phyloP scores from a whole-genome alignment of 2,329 filamentous ascomycete genomes.

The Aspergillus felis region DNA sequence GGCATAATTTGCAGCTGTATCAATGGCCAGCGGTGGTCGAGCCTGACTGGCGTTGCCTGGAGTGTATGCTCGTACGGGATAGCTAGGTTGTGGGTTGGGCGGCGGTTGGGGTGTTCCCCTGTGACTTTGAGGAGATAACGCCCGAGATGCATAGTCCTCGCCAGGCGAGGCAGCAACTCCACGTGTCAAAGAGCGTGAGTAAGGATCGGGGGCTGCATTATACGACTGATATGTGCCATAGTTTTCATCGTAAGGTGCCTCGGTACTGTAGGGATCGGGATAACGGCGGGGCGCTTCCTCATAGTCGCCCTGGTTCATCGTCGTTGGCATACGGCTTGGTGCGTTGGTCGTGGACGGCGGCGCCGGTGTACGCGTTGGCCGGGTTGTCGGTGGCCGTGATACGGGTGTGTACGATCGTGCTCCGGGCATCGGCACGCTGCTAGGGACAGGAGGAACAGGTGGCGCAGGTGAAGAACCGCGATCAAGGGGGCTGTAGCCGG shows the following conservation, averaged over 20 bases:
- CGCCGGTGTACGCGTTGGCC: constrained; percentile 22
- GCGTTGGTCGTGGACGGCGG: constrained; percentile 23
- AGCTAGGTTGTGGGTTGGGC: constrained; percentile 6
- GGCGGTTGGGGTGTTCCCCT: constrained; percentile 4
- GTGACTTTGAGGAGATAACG: constrained; percentile 8
- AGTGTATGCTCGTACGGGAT: constrained; percentile 14
- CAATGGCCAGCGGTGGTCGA: constrained; percentile 12
- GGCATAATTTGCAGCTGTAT: constrained; percentile 13
- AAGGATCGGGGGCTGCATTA: constrained; percentile 18
- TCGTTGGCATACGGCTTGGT: constrained; percentile 11
- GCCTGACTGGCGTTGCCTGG: constrained; percentile 8
- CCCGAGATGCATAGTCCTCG: constrained; percentile 5
- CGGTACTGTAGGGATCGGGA: neutral
- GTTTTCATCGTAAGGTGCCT: constrained; percentile 3
- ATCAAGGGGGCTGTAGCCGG: constrained; percentile 35
- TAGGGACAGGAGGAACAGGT: constrained; percentile 29
- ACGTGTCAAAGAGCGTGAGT: constrained; percentile 17
- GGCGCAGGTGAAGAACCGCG: constrained; percentile 25
- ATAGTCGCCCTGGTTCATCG: constrained; percentile 6
- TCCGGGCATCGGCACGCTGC: constrained; percentile 19
- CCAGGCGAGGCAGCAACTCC: constrained; percentile 4
- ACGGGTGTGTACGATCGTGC: constrained; percentile 23
- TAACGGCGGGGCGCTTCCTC: constrained; percentile 2
- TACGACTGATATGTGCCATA: constrained; percentile 16
- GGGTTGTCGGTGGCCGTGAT: constrained; percentile 19